These are phyloP conservation scores for Cenchrus purpureus DNA, from an alignment of 176 grass and related monocot species.

Conservation along the genomic window DNA sequence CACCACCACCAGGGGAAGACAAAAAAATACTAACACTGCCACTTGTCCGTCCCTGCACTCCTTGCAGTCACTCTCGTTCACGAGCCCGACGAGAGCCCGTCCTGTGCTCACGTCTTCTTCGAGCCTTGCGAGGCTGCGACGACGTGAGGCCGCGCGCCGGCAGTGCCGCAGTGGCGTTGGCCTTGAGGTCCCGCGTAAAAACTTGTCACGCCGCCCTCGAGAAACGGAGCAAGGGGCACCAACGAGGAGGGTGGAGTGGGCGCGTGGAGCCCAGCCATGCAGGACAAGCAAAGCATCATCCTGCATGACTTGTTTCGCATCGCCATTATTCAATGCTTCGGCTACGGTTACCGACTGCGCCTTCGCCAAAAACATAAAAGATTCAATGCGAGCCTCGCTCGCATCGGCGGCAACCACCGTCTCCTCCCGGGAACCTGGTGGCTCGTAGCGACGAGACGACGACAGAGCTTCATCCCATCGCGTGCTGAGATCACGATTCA, in stretches of 20 bases:
- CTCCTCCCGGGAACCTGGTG: slow-evolving; percentile 31
- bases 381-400: slow-evolving; percentile 29
- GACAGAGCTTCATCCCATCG: neutral
- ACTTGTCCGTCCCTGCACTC: slow-evolving; percentile 17
- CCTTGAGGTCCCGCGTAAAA: neutral
- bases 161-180: neutral
- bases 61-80: slow-evolving; percentile 8
- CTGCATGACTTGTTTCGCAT: slow-evolving; percentile 30
- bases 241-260: neutral
- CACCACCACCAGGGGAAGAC: neutral
- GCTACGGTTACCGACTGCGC: neutral
- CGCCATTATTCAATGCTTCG: slow-evolving; percentile 15
- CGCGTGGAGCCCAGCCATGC: neutral
- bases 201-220: slow-evolving; percentile 16
- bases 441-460: neutral
- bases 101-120: slow-evolving; percentile 36
- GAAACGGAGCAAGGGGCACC: neutral
- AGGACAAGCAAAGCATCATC: neutral
- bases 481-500: neutral
- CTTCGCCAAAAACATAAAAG: neutral
- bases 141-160: neutral
- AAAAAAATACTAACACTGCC: neutral
- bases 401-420: neutral
- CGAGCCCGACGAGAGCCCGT: slow-evolving; percentile 14
- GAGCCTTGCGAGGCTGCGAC: slow-evolving; percentile 30